Base-by-base conservation (phyloP, 2,329 filamentous ascomycete species). In the Sporothrix mexicana region DNA sequence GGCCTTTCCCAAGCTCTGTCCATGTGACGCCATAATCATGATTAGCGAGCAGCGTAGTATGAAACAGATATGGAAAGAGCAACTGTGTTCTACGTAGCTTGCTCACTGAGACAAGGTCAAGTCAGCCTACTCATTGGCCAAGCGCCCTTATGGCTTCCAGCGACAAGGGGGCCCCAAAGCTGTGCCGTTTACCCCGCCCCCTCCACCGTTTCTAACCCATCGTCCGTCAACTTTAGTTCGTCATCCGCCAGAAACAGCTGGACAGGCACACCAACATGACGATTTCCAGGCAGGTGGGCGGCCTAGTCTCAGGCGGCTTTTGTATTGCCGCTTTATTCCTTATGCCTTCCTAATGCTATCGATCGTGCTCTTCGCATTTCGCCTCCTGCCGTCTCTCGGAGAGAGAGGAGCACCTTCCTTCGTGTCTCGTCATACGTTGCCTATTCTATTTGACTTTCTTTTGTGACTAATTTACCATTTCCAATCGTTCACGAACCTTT, bases 141-240 rank as follows among this genome's bases (percentile, higher is more conserved):
- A 36, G 30, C 30, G 30, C 30, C 30, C 30, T 6, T 36, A 36
- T 36, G 30, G 30, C 30, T 51, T 51, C 2, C 45, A 12, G 43
- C 15, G 51, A 25, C 23, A 67, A 67, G 45, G 45, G 23, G 20
- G 13, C 17, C 13, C 23, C 25, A 36, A 17, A 17, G 57, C 71
- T 72, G 30, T 62, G 43, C 55, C 55, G 43, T 45, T 66, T 69
- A 73, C 66, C 71, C 71, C 57, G 71, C 66, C 53, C 41, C 71
- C 64, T 70, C 66, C 66, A 30, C 61, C 47, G 23, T 51, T 12
- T 45, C 36, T 13, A 36, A 7, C 30, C 61, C 61, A 15, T 57
- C 9, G 69, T 30, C 36, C 10, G 30, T 36, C 30, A 36, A 36
- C 51, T 70, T 51, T 17, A 55, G 66, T 43, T 13, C 17, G n/a